Evolutionary conservation across 192 early-diverging fungal species (phyloP).

Genomic region (Coemansia furcata): DNA sequence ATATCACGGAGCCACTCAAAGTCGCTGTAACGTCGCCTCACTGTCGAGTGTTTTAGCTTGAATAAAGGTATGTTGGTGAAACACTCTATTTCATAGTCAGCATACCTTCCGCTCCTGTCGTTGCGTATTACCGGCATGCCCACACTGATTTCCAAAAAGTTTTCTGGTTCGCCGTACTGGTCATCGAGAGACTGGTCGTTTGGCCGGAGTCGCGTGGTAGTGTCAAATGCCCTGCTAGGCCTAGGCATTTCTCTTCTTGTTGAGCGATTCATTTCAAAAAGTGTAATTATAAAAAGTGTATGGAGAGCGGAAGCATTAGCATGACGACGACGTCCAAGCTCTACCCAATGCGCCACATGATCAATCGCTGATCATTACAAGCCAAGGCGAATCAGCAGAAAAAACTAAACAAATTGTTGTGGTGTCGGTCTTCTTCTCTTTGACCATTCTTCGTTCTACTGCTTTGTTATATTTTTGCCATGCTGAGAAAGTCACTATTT

Average conservation of each 20-base stretch:
- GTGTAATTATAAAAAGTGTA: not conserved
- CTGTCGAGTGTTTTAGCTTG: slow-evolving; percentile 78
- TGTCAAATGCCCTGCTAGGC: slow-evolving; percentile 20
- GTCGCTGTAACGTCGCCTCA: slow-evolving; percentile 92
- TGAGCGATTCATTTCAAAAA: not conserved
- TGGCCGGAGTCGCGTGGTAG: slow-evolving; percentile 19
- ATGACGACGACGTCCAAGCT: no score
- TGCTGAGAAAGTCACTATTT: slow-evolving; percentile 23
- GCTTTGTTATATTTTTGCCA: slow-evolving; percentile 6
- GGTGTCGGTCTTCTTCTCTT: not conserved
- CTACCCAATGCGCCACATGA: not conserved
- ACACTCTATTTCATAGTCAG: slow-evolving; percentile 95
- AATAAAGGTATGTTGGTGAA: slow-evolving; percentile 97
- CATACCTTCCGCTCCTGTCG: slow-evolving; percentile 82
- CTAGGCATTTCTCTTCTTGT: not conserved
- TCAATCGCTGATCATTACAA: not conserved
- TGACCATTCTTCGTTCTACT: not conserved
- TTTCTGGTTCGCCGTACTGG: slow-evolving; percentile 88
- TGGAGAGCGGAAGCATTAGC: not conserved
- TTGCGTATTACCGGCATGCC: slow-evolving; percentile 79
- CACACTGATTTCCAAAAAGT: slow-evolving; percentile 96
- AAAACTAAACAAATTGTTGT: not conserved
- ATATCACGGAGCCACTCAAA: slow-evolving; percentile 99
- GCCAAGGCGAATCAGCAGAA: not conserved
- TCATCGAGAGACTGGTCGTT: slow-evolving; percentile 44